Conservation (phyloP, 2,329 filamentous ascomycete genomes). For the Fusarium veterinarium region DNA sequence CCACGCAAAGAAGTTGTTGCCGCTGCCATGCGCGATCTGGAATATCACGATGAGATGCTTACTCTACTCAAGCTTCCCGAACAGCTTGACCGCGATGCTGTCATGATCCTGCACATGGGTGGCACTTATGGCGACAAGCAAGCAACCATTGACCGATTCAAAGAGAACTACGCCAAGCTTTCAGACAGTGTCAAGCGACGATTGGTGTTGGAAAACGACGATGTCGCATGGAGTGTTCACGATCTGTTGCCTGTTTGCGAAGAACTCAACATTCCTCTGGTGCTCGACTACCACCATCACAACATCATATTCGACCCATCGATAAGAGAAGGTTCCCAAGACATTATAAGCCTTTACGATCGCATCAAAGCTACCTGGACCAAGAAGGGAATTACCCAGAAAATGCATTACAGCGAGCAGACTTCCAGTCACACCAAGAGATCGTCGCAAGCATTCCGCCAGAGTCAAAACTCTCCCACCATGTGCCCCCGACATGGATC, state of each 20-base stretch:
- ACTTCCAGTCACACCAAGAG: slow-evolving; percentile 72
- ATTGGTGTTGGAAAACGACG: slow-evolving; percentile 92
- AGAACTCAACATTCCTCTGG: slow-evolving; percentile 91
- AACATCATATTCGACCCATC: slow-evolving; percentile 87
- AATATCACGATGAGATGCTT: slow-evolving; percentile 90
- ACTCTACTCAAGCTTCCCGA: slow-evolving; percentile 79
- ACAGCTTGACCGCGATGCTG: slow-evolving; percentile 84
- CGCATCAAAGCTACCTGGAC: slow-evolving; percentile 87
- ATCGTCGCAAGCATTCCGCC: slow-evolving; percentile 86
- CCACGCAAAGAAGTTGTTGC: slow-evolving; percentile 81
- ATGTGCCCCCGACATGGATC: slow-evolving; percentile 83
- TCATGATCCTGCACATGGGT: slow-evolving; percentile 96
- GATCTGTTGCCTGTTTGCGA: slow-evolving; percentile 91
- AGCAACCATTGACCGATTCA: slow-evolving; percentile 82
- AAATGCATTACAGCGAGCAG: slow-evolving; percentile 97
- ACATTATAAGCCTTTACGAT: slow-evolving; percentile 79
- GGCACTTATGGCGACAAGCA: slow-evolving; percentile 89
- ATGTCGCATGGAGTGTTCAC: slow-evolving; percentile 92
- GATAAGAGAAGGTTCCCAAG: slow-evolving; percentile 84
- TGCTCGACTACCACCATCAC: slow-evolving; percentile 94
- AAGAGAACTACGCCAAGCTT: slow-evolving; percentile 75
- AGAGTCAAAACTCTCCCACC: slow-evolving; percentile 84
- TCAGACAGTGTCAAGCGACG: slow-evolving; percentile 79
- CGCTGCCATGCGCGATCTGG: slow-evolving; percentile 82
- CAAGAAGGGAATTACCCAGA: slow-evolving; percentile 85